Percentiles rank a stretch among this genome's conserved stretches.
Evolutionary conservation across 768 basidiomycete genomes (phyloP).

Genomic region (Lentinus brumalis): DNA sequence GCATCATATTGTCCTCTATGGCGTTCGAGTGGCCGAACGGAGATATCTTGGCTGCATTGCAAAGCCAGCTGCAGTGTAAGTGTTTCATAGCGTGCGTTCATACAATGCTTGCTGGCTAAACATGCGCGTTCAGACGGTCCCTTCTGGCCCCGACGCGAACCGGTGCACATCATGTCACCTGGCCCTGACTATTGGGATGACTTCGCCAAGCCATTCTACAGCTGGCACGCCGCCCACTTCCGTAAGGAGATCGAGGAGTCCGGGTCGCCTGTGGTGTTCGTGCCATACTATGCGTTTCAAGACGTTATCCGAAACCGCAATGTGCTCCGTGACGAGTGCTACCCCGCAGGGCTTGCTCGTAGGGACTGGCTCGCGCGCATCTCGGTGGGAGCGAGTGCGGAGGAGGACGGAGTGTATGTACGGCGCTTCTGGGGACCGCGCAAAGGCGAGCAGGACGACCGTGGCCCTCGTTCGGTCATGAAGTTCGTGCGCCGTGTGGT

Average conservation of each 20-base stretch:
- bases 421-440: background rate
- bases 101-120: background rate
- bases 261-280: background rate
- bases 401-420: background rate
- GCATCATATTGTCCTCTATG: background rate
- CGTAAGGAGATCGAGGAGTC: background rate
- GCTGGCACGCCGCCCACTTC: background rate
- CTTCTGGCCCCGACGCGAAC: too few species aligned
- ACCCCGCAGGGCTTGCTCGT: background rate
- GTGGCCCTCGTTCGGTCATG: too few species aligned
- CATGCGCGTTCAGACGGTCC: too few species aligned
- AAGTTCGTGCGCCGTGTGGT: too few species aligned
- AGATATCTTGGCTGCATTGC: background rate
- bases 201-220: background rate
- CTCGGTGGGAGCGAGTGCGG: background rate
- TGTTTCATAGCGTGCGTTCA: background rate
- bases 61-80: background rate
- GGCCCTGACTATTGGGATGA: background rate
- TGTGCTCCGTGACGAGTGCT: too few species aligned
- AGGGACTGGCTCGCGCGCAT: background rate
- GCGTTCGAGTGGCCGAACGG: too few species aligned
- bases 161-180: background rate
- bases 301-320: background rate
- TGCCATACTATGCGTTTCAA: background rate
- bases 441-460: background rate